Percentiles rank a stretch among this genome's conserved stretches.
phyloP scores from a whole-genome alignment of 306 rosid species.

The Alnus rubra region DNA sequence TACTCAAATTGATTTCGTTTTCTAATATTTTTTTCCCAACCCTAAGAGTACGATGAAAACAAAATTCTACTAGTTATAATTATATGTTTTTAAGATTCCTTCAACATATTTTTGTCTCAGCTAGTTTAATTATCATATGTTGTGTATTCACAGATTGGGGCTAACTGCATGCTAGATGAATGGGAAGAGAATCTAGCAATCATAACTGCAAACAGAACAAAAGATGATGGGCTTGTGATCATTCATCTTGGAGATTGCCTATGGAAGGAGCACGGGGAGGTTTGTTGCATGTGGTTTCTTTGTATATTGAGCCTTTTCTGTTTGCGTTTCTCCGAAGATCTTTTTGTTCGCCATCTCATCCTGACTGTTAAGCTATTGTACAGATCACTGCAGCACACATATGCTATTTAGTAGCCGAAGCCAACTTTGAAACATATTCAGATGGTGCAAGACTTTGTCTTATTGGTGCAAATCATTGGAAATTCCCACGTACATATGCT shows the following conservation, averaged over 20 bases:
- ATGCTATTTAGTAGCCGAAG: slow-evolving; percentile 93
- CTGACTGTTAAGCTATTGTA: slow-evolving; percentile 22
- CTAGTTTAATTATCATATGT: slow-evolving; percentile 11
- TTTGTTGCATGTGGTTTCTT: slow-evolving; percentile 22
- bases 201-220: slow-evolving; percentile 89
- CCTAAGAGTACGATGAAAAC: neutral
- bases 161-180: slow-evolving; percentile 77
- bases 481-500: slow-evolving; percentile 84
- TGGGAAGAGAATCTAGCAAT: slow-evolving; percentile 95
- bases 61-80: slow-evolving; percentile 9
- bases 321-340: slow-evolving; percentile 15
- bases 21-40: neutral
- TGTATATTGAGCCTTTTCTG: neutral
- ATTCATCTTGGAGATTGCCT: slow-evolving; percentile 88
- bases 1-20: neutral
- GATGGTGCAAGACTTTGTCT: slow-evolving; percentile 88
- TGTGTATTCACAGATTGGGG: slow-evolving; percentile 48
- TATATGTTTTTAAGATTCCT: neutral
- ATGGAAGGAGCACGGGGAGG: slow-evolving; percentile 94
- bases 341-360: slow-evolving; percentile 22
- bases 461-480: slow-evolving; percentile 96
- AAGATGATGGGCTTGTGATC: slow-evolving; percentile 87
- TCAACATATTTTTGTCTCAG: neutral
- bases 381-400: slow-evolving; percentile 94
- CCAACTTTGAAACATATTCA: slow-evolving; percentile 75